phyloP scores from a whole-genome alignment of 129 eudicot species.

The Pulicaria dysenterica region DNA sequence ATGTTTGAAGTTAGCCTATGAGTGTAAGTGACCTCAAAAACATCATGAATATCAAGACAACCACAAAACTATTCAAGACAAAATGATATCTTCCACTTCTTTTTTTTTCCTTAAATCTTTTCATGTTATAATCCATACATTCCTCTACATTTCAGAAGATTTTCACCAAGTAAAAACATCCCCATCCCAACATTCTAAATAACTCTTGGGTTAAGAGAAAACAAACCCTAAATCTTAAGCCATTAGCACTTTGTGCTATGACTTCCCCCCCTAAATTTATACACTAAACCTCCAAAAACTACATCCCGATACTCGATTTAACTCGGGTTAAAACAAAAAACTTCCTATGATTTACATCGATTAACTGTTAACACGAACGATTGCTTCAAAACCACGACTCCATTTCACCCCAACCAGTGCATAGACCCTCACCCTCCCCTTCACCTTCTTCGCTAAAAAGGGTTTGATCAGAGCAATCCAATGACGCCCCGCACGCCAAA shows the following conservation, averaged over 20 bases:
- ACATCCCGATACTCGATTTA: constrained; percentile 26
- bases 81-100: constrained; percentile 11
- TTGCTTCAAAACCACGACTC: constrained; percentile 62
- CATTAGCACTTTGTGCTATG: constrained; percentile 55
- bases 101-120: constrained; percentile 12
- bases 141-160: constrained; percentile 30
- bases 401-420: constrained; percentile 89
- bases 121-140: constrained; percentile 29
- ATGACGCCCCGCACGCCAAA: constrained; percentile 91
- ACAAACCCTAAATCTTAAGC: constrained; percentile 47
- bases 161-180: constrained; percentile 25
- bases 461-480: constrained; percentile 96
- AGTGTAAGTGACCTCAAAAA: no score
- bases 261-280: constrained; percentile 40
- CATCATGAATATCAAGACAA: not conserved
- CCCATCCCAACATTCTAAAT: constrained; percentile 32
- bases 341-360: constrained; percentile 75
- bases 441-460: constrained; percentile 66
- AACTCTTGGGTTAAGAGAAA: constrained; percentile 38
- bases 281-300: constrained; percentile 37
- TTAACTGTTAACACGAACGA: constrained; percentile 18
- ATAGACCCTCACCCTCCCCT: constrained; percentile 56
- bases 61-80: not conserved
- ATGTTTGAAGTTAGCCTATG: no score
- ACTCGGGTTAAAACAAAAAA: constrained; percentile 30